phyloP scores from a whole-genome alignment of 2,329 filamentous ascomycete species.

The Stagonosporopsis tanaceti region DNA sequence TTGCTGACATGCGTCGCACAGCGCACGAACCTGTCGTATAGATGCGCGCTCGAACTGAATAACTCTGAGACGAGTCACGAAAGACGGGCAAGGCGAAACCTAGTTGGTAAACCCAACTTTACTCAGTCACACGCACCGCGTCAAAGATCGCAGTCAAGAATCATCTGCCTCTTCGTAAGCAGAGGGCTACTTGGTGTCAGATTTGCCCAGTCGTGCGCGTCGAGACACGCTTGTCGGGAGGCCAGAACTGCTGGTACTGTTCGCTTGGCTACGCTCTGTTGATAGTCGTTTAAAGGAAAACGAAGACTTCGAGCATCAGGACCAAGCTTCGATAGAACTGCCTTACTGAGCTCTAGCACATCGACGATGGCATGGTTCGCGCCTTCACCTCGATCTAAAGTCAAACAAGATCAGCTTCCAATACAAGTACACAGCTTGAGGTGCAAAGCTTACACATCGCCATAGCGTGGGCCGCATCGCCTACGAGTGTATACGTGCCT shows the following conservation, averaged over 20 bases:
- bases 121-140: not conserved
- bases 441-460: slow-evolving; percentile 12
- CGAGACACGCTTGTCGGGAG: slow-evolving; percentile 18
- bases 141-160: slow-evolving; percentile 5
- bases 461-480: slow-evolving; percentile 20
- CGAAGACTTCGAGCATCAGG: not conserved
- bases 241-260: slow-evolving; percentile 11
- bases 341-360: slow-evolving; percentile 4
- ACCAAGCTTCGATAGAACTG: slow-evolving; percentile 1
- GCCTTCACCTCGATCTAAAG: slow-evolving; percentile 4
- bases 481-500: slow-evolving; percentile 7
- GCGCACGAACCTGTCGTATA: slow-evolving; percentile 1
- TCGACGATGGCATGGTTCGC: slow-evolving; percentile 19
- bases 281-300: not conserved
- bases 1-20: slow-evolving; percentile 18
- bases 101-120: not conserved
- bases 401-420: not conserved
- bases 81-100: not conserved
- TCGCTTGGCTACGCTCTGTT: slow-evolving; percentile 7
- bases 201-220: slow-evolving; percentile 15
- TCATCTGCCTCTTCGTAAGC: slow-evolving; percentile 9
- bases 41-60: not conserved
- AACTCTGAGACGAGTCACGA: not conserved
- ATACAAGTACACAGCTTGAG: not conserved
- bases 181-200: slow-evolving; percentile 8